phyloP scores from a whole-genome alignment of 1,139 yeast species.

The Lodderomyces theae region DNA sequence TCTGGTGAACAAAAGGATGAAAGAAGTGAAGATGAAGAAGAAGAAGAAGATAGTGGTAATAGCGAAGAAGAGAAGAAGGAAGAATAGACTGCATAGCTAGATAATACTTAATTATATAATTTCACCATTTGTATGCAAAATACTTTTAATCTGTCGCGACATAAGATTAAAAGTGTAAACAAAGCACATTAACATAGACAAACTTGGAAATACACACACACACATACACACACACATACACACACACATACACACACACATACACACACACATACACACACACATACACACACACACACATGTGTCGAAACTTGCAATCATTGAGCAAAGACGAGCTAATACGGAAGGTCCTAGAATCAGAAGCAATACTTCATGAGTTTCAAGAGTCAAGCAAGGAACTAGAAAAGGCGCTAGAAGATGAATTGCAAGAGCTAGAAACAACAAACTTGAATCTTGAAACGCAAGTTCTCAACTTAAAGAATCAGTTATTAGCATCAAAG shows the following conservation, averaged over 20 bases:
- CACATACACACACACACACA: not conserved
- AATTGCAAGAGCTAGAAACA: conserved; percentile 33
- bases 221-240: conserved; percentile 6
- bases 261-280: conserved; percentile 7
- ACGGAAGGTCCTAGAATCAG: conserved; percentile 33
- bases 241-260: not conserved
- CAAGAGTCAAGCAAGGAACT: conserved; percentile 45
- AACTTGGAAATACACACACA: not conserved
- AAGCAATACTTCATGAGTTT: conserved; percentile 36
- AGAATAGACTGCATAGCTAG: conserved; percentile 1
- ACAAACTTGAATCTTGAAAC: conserved; percentile 20
- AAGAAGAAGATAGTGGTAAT: conserved; percentile 34
- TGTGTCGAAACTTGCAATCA: conserved; percentile 3
- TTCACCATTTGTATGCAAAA: not conserved
- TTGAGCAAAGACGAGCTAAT: conserved; percentile 28
- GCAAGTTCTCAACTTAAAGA: conserved; percentile 14
- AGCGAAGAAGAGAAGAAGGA: conserved; percentile 27
- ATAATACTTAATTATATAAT: not conserved
- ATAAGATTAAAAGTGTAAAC: not conserved
- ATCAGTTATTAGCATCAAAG: conserved; percentile 16
- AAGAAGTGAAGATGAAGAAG: conserved; percentile 84
- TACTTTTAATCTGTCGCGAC: too few relatives aligned
- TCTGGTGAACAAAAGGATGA: conserved; percentile 73
- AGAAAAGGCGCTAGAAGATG: conserved; percentile 46
- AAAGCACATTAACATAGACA: not conserved